Conservation (phyloP, 345 rosid species). For the Lagerstroemia speciosa region DNA sequence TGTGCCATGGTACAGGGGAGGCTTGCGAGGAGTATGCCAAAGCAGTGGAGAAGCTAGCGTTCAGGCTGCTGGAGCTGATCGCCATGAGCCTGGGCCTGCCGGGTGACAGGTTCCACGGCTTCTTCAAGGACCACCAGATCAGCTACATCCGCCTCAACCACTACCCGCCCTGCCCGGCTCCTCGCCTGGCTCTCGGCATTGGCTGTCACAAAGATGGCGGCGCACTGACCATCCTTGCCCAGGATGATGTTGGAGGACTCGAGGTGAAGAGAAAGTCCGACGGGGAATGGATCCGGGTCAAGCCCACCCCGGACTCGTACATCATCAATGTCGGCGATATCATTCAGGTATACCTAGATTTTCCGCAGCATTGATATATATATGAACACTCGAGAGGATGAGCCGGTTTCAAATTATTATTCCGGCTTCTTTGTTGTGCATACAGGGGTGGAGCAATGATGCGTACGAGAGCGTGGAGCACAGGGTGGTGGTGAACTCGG, state of each 20-base stretch:
- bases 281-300: constrained; percentile 30
- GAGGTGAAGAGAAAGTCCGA: constrained; percentile 26
- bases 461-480: constrained; percentile 65
- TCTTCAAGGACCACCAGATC: constrained; percentile 23
- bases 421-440: too few relatives aligned
- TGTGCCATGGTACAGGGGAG: constrained; percentile 5
- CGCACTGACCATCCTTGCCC: constrained; percentile 24
- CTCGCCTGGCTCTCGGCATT: constrained; percentile 26
- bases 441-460: constrained; percentile 79
- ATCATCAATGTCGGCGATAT: constrained; percentile 27
- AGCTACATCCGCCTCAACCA: constrained; percentile 20
- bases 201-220: constrained; percentile 25
- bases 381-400: too few relatives aligned
- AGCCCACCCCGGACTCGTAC: constrained; percentile 19
- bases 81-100: constrained; percentile 30
- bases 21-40: constrained; percentile 23
- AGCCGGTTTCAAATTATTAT: too few relatives aligned
- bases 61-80: constrained; percentile 22
- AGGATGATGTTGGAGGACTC: constrained; percentile 32
- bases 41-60: constrained; percentile 17
- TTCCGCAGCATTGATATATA: too few relatives aligned
- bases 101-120: constrained; percentile 14
- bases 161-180: constrained; percentile 31
- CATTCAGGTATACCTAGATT: constrained; percentile 26
- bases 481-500: constrained; percentile 48